A percentile compares a stretch with the other conserved stretches of the same genome.
phyloP scores from a whole-genome alignment of 1,284 basidiomycete genomes.

The Ganoderma boninense region DNA sequence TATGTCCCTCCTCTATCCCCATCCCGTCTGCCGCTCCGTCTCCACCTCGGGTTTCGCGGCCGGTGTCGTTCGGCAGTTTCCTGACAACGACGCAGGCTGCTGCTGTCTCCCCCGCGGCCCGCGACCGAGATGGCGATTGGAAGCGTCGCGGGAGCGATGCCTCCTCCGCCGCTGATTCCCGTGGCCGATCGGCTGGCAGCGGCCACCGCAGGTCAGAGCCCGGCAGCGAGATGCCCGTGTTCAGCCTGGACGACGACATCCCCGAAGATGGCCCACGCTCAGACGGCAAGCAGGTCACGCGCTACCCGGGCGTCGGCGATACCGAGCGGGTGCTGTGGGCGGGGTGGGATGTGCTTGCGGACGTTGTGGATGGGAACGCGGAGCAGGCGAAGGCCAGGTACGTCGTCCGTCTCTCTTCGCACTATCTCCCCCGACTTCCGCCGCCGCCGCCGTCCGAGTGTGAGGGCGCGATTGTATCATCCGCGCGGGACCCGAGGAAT shows the following conservation, averaged over 20 bases:
- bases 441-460: too few species aligned
- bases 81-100: constrained; percentile 28
- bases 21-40: constrained; percentile 56
- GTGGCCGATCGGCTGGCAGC: constrained; percentile 15
- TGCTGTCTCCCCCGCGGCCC: constrained; percentile 15
- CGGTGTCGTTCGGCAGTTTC: constrained; percentile 57
- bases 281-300: constrained; percentile 24
- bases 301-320: constrained; percentile 41
- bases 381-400: constrained; percentile 41
- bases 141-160: constrained; percentile 35
- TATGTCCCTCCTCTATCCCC: constrained; percentile 63
- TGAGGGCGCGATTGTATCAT: not conserved
- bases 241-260: constrained; percentile 42
- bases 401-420: constrained; percentile 10
- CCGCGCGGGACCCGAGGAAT: constrained; percentile 9
- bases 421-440: not conserved
- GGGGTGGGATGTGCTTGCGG: constrained; percentile 41
- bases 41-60: constrained; percentile 58
- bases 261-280: constrained; percentile 31
- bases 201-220: constrained; percentile 15
- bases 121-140: constrained; percentile 19
- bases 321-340: constrained; percentile 45
- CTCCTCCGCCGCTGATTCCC: constrained; percentile 25
- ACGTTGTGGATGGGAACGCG: constrained; percentile 16
- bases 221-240: constrained; percentile 34